A percentile compares a stretch with the other conserved stretches of the same genome.
Conservation (phyloP, 805 yeast genomes). For the Wickerhamiella sorbophila region DNA sequence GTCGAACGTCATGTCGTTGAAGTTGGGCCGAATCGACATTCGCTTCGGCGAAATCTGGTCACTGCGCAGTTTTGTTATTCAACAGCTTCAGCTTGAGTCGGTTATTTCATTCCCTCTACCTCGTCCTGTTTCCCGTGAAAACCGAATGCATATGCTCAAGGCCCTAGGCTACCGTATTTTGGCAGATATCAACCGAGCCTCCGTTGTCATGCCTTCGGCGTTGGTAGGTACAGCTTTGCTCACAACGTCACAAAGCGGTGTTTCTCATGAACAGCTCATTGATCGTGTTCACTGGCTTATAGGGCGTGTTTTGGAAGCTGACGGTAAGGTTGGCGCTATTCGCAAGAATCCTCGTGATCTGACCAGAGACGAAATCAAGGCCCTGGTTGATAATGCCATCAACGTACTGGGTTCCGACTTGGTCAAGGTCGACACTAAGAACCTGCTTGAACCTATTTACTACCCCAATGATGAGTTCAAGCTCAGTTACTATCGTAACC, state of each 20-base stretch:
- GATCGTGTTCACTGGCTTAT: constrained; percentile 26
- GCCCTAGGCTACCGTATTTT: constrained; percentile 40
- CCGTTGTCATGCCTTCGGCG: constrained; percentile 40
- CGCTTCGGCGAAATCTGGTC: constrained; percentile 32
- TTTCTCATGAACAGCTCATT: constrained; percentile 24
- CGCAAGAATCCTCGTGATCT: constrained; percentile 16
- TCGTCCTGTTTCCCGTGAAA: constrained; percentile 4
- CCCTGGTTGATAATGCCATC: constrained; percentile 27
- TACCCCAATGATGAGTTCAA: constrained; percentile 37
- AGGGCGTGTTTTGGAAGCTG: constrained; percentile 23
- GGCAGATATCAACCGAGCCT: constrained; percentile 36
- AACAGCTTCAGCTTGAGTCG: constrained; percentile 20
- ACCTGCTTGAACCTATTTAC: constrained; percentile 27
- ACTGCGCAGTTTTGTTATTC: constrained; percentile 22
- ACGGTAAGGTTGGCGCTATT: constrained; percentile 29
- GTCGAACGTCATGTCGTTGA: constrained; percentile 22
- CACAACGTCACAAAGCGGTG: constrained; percentile 29
- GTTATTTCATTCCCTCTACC: constrained; percentile 5
- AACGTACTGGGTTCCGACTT: constrained; percentile 28
- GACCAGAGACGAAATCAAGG: constrained; percentile 16
- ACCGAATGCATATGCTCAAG: constrained; percentile 26
- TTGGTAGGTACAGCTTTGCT: constrained; percentile 35
- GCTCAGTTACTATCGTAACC: constrained; percentile 43
- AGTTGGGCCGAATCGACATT: constrained; percentile 30
- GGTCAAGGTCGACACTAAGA: constrained; percentile 23